phyloP scores from a whole-genome alignment of 1,139 yeast species.

The Lodderomyces pseudojiufengensis region DNA sequence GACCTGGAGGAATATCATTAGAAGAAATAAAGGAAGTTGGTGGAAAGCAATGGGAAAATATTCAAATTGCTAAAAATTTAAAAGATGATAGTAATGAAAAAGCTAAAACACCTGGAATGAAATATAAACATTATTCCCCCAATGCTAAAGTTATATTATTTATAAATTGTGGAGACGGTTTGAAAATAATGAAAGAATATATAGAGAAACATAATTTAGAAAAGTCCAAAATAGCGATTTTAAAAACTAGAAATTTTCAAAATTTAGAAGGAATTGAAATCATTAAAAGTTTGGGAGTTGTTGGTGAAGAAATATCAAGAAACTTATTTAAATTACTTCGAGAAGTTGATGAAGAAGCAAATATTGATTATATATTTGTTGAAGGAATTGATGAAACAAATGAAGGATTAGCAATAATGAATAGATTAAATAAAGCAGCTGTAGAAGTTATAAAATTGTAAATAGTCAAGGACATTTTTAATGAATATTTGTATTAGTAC shows the following conservation, averaged over 20 bases:
- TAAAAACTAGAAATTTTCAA: conserved; percentile 38
- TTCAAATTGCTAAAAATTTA: conserved; percentile 60
- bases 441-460: conserved; percentile 33
- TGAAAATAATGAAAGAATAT: conserved; percentile 25
- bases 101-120: conserved; percentile 97
- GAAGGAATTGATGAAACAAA: conserved; percentile 67
- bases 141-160: conserved; percentile 78
- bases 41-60: conserved; percentile 60
- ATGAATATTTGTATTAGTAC: no score
- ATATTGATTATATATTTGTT: conserved; percentile 62
- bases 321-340: conserved; percentile 71
- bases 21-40: conserved; percentile 68
- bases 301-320: conserved; percentile 64
- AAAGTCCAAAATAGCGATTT: conserved; percentile 40
- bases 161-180: conserved; percentile 47
- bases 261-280: conserved; percentile 24
- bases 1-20: conserved; percentile 91
- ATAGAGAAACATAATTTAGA: conserved; percentile 16
- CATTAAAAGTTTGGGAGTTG: conserved; percentile 50
- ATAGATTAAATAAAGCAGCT: conserved; percentile 85
- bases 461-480: no score
- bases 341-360: conserved; percentile 59
- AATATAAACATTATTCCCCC: conserved; percentile 93
- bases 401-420: conserved; percentile 94
- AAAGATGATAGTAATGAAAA: conserved; percentile 56